Percentiles rank a stretch among this genome's conserved stretches.
phyloP scores from a whole-genome alignment of 2,329 filamentous ascomycete genomes.

The Sclerotinia spermophila region DNA sequence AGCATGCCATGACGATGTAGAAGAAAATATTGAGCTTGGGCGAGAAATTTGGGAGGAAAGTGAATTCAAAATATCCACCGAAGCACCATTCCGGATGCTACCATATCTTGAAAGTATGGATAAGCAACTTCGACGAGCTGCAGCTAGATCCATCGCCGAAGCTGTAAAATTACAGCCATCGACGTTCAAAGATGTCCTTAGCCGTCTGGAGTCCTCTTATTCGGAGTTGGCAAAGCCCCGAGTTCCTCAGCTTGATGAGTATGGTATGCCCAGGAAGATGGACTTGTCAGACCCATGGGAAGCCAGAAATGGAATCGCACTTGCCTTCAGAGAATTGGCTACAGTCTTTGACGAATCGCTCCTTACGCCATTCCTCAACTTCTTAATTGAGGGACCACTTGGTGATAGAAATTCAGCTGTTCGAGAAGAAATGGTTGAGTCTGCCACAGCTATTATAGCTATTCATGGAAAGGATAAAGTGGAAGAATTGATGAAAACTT shows the following conservation, averaged over 20 bases:
- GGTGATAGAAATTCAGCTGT: slow-evolving; percentile 76
- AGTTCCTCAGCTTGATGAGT: slow-evolving; percentile 81
- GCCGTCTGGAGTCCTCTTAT: slow-evolving; percentile 67
- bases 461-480: slow-evolving; percentile 77
- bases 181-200: slow-evolving; percentile 59
- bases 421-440: slow-evolving; percentile 86
- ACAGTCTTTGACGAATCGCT: slow-evolving; percentile 63
- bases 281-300: slow-evolving; percentile 91
- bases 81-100: slow-evolving; percentile 65
- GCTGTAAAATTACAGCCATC: slow-evolving; percentile 59
- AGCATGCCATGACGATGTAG: slow-evolving; percentile 83
- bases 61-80: slow-evolving; percentile 64
- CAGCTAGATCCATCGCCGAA: slow-evolving; percentile 76
- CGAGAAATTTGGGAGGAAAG: slow-evolving; percentile 95
- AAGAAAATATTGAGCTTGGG: slow-evolving; percentile 80
- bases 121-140: slow-evolving; percentile 75
- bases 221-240: slow-evolving; percentile 75
- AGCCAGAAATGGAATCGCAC: slow-evolving; percentile 79
- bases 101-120: slow-evolving; percentile 79
- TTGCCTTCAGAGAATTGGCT: slow-evolving; percentile 80
- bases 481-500: slow-evolving; percentile 86
- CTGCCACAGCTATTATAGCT: slow-evolving; percentile 77
- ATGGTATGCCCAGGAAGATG: slow-evolving; percentile 88
- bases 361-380: slow-evolving; percentile 75
- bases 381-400: slow-evolving; percentile 86